These are phyloP conservation scores for Astathelohania contejeani DNA, from an alignment of 371 early-diverging fungal genomes.

Conservation along the genomic window DNA sequence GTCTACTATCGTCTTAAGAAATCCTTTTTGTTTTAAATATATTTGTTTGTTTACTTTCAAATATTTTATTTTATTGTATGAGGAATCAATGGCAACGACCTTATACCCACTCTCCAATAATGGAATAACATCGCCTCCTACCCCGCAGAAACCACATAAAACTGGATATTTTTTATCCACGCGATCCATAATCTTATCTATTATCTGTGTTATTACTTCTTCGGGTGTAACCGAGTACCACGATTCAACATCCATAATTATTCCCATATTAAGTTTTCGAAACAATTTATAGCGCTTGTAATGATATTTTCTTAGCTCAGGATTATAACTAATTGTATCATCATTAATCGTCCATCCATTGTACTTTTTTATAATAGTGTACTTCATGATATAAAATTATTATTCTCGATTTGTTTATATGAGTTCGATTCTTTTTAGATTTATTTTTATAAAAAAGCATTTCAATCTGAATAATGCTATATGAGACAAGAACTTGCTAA, in stretches of 20 bases:
- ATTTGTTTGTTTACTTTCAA: background rate
- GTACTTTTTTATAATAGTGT: background rate
- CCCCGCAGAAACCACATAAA: background rate
- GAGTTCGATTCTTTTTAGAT: too few species aligned
- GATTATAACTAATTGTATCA: background rate
- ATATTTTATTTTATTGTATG: constrained; percentile 5
- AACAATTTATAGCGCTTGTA: background rate
- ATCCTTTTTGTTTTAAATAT: background rate
- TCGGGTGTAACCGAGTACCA: constrained; percentile 4
- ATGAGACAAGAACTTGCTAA: too few species aligned
- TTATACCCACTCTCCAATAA: background rate
- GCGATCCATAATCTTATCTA: background rate
- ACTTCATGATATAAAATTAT: too few species aligned
- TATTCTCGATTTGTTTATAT: too few species aligned
- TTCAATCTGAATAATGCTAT: too few species aligned
- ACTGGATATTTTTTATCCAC: background rate
- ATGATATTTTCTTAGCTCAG: background rate
- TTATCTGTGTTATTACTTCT: background rate
- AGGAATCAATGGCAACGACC: background rate
- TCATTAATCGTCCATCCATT: background rate
- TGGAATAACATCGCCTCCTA: constrained; percentile 1
- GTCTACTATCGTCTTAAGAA: background rate
- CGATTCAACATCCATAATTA: background rate
- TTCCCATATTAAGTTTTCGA: background rate
- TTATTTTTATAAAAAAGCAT: too few species aligned